These are phyloP conservation scores for Verticillium zaregamsianum DNA, from an alignment of 2,329 filamentous ascomycete species.

Conservation along the genomic window DNA sequence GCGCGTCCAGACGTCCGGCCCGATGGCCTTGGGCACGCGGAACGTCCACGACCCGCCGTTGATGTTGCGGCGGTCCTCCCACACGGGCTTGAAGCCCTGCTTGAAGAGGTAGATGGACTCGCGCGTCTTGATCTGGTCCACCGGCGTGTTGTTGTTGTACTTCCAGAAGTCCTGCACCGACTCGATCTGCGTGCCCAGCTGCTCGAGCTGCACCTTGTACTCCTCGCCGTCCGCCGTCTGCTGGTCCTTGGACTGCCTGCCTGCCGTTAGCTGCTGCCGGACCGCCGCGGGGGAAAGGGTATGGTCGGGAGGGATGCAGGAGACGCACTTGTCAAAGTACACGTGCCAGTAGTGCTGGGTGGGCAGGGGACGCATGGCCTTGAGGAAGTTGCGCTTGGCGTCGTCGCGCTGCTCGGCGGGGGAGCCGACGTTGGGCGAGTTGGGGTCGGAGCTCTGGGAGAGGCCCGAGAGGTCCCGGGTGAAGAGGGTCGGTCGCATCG, in stretches of 20 bases:
- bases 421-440: conserved; percentile 55
- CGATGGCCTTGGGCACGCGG: conserved; percentile 72
- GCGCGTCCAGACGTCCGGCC: conserved; percentile 74
- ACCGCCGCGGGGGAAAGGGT: not conserved
- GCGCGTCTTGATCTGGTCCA: conserved; percentile 70
- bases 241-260: conserved; percentile 40
- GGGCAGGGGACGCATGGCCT: conserved; percentile 66
- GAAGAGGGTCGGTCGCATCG: conserved; percentile 53
- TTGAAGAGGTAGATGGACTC: conserved; percentile 80
- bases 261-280: not conserved
- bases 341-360: conserved; percentile 80
- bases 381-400: conserved; percentile 79
- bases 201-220: conserved; percentile 55
- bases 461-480: conserved; percentile 60
- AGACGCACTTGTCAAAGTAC: conserved; percentile 56
- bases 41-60: conserved; percentile 91
- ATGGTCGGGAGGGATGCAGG: not conserved
- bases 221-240: conserved; percentile 33
- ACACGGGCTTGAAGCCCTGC: conserved; percentile 69
- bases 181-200: conserved; percentile 64
- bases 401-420: conserved; percentile 71
- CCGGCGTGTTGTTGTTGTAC: conserved; percentile 76
- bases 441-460: conserved; percentile 51
- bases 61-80: conserved; percentile 84
- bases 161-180: conserved; percentile 83